Conservation (phyloP, 1,139 yeast species). For the Sugiyamaella neomexicana region DNA sequence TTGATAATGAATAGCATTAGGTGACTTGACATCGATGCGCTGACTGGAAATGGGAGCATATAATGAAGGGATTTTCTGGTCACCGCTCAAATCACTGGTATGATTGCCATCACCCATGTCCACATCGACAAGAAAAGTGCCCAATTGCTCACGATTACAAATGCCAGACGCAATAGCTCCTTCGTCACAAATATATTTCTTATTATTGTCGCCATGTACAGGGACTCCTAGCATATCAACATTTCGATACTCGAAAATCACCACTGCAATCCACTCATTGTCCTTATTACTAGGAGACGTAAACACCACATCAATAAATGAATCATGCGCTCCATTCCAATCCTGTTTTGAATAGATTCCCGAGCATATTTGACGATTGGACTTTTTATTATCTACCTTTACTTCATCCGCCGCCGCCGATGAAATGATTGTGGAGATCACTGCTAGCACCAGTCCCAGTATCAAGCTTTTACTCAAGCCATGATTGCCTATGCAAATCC, state of each 20-base stretch:
- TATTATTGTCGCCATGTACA: conserved; percentile 40
- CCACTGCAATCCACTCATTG: conserved; percentile 55
- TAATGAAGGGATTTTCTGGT: conserved; percentile 30
- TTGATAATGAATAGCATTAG: conserved; percentile 60
- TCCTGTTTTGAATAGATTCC: conserved; percentile 88
- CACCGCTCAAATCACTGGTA: conserved; percentile 14
- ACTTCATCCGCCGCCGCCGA: conserved; percentile 15
- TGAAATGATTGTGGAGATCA: background rate
- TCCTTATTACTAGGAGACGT: conserved; percentile 39
- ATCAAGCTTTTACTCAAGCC: background rate
- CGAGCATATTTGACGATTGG: conserved; percentile 67
- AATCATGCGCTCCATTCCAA: conserved; percentile 71
- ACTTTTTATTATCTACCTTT: conserved; percentile 44
- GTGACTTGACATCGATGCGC: conserved; percentile 49
- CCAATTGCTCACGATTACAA: conserved; percentile 58
- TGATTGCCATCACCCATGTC: conserved; percentile 8
- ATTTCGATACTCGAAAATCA: conserved; percentile 83
- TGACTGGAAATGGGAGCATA: conserved; percentile 60
- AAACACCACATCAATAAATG: conserved; percentile 47
- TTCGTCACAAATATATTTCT: conserved; percentile 73
- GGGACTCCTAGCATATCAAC: conserved; percentile 63
- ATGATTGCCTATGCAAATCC: background rate
- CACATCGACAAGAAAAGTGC: conserved; percentile 49
- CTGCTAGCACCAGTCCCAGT: background rate
- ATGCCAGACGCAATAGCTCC: conserved; percentile 56